Base-by-base conservation (phyloP, 305 asterid genomes). In the Andrographis paniculata region DNA sequence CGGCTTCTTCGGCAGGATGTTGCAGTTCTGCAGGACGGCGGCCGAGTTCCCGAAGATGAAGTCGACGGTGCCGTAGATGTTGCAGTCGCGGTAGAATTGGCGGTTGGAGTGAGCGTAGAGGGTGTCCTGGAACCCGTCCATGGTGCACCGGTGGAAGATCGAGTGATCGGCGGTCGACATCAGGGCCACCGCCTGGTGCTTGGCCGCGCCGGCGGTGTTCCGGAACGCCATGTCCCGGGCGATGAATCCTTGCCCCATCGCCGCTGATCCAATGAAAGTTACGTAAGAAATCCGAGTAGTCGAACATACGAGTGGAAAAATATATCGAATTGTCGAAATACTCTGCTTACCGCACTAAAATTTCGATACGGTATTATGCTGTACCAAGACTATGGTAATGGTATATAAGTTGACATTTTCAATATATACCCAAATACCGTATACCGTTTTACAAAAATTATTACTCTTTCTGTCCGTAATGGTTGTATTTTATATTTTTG, bases 11-110 rank as follows among this genome's bases (percentile, higher is more conserved):
- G 87, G 80, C 20, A 43, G 51, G 45, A 82, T 79, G 70, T 62
- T 73, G 73, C 78, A 79, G 61, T 71, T 82, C 20, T 86, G 96
- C 24, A 86, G 3, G 14, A 86, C 92, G 0, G 59, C 84, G 0
- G 88, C 96, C 0, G 94, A 65, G 68, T 82, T 82, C 4, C 96
- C 96, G 7, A 86, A 86, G 7, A 86, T 79, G 79, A 82, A 86
- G 51, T 82, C 96, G 0, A 82, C 83, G 0, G 94, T 86, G 18
- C 95, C 95, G 16, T 65, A 67, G 17, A 86, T 46, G 54, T 68
- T 47, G 44, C 95, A 86, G 4, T 86, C 87, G 15, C 84, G 74
- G 74, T 86, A 86, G 80, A 86, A 79, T 33, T 86, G 95, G 9
- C 94, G 84, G 54, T 79, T 75, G 48, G 95, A 69, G 65, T 77